Base-by-base conservation (phyloP, 257 asterid species). In the Striga asiatica region DNA sequence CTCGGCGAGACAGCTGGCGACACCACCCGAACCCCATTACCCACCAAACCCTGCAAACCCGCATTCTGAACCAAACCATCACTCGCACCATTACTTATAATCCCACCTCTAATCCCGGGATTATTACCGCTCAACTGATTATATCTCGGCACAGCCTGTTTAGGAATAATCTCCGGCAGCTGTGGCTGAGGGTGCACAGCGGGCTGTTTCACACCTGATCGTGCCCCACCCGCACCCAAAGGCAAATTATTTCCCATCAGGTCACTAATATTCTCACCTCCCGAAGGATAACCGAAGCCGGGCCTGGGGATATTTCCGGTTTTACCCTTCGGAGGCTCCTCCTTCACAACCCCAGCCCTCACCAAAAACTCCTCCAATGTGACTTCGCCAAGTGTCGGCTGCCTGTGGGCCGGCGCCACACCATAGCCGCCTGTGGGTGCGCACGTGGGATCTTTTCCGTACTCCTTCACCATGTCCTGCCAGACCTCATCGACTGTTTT, bases 401-500 rank as follows among this genome's bases (percentile, higher is more conserved):
- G 83, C 73, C 83, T 81, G 46, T 81, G 85, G 6, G 87, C 20
- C 47, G 2, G 35, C 11, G 76, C 27, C 64, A 77, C 35, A 46
- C 65, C 71, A 11, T 78, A 60, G 18, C 71, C 70, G n/a, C 58
- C 68, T 9, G 62, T 49, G n/a, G 68, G 64, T 52, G 38, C 69
- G 29, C 20, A 21, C 10, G 19, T 54, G 5, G 43, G 68, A 42
- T 69, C 81, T 63, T 71, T 78, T 5, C 52, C 71, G 19, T 58
- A 64, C 56, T 78, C 97, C 62, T 81, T 84, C 0, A 83, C 65
- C 62, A 92, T 74, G 61, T 88, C 94, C 52, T 57, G 74, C 99
- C 99, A 92, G 12, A 92, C 95, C 74, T 88, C 97, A 35, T 88
- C 99, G 14, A 92, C 99, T 24, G 97, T 92, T 61, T 79, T 92